These are phyloP conservation scores for Taiozyma sp. DNA, from an alignment of 1,139 yeast genomes.

Conservation along the genomic window DNA sequence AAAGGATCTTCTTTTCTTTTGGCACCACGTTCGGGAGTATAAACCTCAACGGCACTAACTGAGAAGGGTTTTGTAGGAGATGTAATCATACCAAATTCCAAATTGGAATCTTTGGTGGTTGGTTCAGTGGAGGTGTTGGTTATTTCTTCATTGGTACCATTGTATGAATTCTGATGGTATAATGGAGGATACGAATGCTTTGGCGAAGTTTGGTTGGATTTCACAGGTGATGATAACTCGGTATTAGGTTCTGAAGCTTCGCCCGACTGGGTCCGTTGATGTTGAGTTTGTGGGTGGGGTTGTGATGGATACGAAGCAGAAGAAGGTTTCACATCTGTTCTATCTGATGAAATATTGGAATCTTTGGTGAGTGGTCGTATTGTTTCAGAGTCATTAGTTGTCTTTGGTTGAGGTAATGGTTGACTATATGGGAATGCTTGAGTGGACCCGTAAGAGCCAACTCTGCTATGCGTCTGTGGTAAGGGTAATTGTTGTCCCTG, in stretches of 20 bases:
- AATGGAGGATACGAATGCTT: constrained; percentile 6
- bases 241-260: constrained; percentile 14
- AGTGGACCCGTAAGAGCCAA: constrained; percentile 13
- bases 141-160: constrained; percentile 6
- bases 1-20: constrained; percentile 18
- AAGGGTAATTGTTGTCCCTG: constrained; percentile 9
- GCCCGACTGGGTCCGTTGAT: constrained; percentile 4
- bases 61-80: constrained; percentile 43
- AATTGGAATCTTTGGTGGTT: constrained; percentile 12
- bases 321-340: constrained; percentile 12
- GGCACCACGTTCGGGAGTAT: constrained; percentile 76
- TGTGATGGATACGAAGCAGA: constrained; percentile 2
- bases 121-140: constrained; percentile 7
- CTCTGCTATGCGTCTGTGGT: constrained; percentile 19
- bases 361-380: constrained; percentile 22
- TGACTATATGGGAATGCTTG: constrained; percentile 17
- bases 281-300: not conserved
- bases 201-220: constrained; percentile 16
- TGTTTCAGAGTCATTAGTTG: not conserved
- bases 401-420: constrained; percentile 7
- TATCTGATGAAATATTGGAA: constrained; percentile 12
- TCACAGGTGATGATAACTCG: constrained; percentile 30
- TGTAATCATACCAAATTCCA: constrained; percentile 18
- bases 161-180: constrained; percentile 6
- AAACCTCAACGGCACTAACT: constrained; percentile 68